Percentiles rank a stretch among this genome's conserved stretches.
Conservation (phyloP, 257 asterid species). For the Jacaranda mimosifolia region DNA sequence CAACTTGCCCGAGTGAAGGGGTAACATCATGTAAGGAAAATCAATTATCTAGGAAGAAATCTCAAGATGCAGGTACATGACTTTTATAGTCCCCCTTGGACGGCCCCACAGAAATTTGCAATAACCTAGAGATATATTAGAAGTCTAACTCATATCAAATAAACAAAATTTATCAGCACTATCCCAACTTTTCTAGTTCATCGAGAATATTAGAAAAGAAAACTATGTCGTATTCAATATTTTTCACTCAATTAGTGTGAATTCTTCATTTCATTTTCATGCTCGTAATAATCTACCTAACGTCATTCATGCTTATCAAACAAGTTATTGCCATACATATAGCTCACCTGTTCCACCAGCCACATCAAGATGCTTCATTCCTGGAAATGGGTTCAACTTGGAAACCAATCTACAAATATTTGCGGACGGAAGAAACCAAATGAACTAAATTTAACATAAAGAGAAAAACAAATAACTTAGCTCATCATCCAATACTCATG, state of each 20-base stretch:
- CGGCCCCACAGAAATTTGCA: neutral
- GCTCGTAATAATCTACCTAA: conserved; percentile 10
- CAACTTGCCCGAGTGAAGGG: conserved; percentile 6
- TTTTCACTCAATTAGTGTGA: neutral
- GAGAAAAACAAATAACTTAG: conserved; percentile 5
- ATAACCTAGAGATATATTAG: neutral
- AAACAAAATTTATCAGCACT: conserved; percentile 11
- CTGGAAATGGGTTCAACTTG: conserved; percentile 90
- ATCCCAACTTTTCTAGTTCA: neutral
- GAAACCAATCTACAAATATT: conserved; percentile 69
- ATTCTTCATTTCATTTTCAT: neutral
- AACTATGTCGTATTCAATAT: neutral
- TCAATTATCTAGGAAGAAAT: conserved; percentile 6
- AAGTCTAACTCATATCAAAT: conserved; percentile 15
- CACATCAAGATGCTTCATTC: conserved; percentile 98
- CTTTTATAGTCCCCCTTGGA: neutral
- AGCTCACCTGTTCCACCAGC: conserved; percentile 97
- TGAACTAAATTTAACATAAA: neutral
- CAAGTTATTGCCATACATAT: conserved; percentile 18
- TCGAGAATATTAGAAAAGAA: neutral
- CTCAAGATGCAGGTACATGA: neutral
- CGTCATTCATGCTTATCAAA: conserved; percentile 21
- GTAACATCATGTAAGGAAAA: neutral
- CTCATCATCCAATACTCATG: conserved; percentile 29
- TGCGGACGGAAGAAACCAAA: conserved; percentile 18